Base-by-base conservation (phyloP, 2,329 filamentous ascomycete genomes). In the Ceratocystis lukuohia region DNA sequence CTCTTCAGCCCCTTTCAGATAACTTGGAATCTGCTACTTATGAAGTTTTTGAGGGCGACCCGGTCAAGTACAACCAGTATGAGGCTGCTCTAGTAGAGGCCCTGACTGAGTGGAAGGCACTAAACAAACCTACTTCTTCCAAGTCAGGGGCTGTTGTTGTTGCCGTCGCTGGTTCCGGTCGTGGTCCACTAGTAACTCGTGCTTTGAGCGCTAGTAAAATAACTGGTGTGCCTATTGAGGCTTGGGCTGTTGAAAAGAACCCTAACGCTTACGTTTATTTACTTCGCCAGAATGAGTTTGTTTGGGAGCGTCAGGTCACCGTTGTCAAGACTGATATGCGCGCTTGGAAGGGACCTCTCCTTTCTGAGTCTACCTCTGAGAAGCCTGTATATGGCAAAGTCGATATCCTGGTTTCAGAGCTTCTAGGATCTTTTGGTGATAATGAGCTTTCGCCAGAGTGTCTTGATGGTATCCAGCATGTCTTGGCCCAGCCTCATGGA, bases 281-380 rank as follows among this genome's bases (percentile, higher is more conserved):
- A 1, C 85, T 96, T 69, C 83, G 89, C 28, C 91, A 95, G 73
- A 97, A 97, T 72, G 81, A 87, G 69, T 84, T 82, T 20, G 81
- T 85, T n/a, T 99, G 94, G 94, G 82, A 80, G 67, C 85, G 86
- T 25, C 82, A 82, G 65, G 93, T 96, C 22, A 92, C 87, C 1
- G 84, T 99, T 41, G 87, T 97, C 70, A 95, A 96, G 77, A 96
- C 91, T 0, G 94, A 99, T 74, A 99, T 99, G 94, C 87, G 94
- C 62, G 88, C 88, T 68, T 99, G 95, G 95, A 88, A 89, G 72
- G 95, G 95, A 0, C 93, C 93, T 1, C 73, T 83, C 0, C 72
- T 81, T 20, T 76, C 78, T 62, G 74, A 77, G 68, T 74, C 78
- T 7, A 71, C 75, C 3, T 73, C 77, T 53, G 73, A 74, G 53